Percentiles rank a stretch among this genome's conserved stretches.
Evolutionary conservation across 2,329 filamentous ascomycete genomes (phyloP).

Genomic region (Scedosporium dehoogii): DNA sequence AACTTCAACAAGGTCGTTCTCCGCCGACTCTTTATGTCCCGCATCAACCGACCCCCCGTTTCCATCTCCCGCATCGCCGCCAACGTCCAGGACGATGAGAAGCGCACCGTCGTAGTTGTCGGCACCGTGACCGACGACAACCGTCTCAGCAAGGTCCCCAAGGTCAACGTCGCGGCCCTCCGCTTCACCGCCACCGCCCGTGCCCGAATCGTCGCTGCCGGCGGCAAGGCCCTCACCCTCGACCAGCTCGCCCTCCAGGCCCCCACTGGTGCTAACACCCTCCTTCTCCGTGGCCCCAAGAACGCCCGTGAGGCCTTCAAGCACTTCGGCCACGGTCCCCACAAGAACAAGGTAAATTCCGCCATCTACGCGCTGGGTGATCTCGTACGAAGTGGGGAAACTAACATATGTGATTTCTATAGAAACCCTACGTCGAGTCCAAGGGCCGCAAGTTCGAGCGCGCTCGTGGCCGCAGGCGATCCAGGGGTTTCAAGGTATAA

Average conservation of each 20-base stretch:
- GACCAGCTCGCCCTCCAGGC: constrained; percentile 94
- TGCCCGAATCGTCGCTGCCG: constrained; percentile 84
- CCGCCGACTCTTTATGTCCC: constrained; percentile 95
- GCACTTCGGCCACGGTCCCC: constrained; percentile 98
- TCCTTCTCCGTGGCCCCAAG: constrained; percentile 96
- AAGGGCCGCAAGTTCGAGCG: constrained; percentile 99
- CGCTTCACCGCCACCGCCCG: constrained; percentile 95
- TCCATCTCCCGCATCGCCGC: constrained; percentile 82
- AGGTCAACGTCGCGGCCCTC: constrained; percentile 87
- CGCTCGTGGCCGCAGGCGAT: constrained; percentile 97
- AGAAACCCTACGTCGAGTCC: constrained; percentile 95
- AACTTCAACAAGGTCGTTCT: constrained; percentile 99
- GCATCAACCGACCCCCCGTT: constrained; percentile 94
- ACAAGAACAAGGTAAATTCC: constrained; percentile 80
- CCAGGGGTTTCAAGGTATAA: constrained; percentile 99
- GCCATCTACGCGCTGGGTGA: neutral
- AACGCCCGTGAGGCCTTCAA: constrained; percentile 95
- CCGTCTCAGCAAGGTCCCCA: constrained; percentile 81
- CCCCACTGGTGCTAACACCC: constrained; percentile 92
- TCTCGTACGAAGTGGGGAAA: neutral
- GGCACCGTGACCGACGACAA: constrained; percentile 97
- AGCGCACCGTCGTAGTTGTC: constrained; percentile 87
- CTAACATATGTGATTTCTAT: constrained; percentile 23
- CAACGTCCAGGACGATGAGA: constrained; percentile 57
- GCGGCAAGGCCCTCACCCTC: constrained; percentile 89